Evolutionary conservation across 176 grass and related monocot genomes (phyloP).

Genomic region (Carex cristatella): DNA sequence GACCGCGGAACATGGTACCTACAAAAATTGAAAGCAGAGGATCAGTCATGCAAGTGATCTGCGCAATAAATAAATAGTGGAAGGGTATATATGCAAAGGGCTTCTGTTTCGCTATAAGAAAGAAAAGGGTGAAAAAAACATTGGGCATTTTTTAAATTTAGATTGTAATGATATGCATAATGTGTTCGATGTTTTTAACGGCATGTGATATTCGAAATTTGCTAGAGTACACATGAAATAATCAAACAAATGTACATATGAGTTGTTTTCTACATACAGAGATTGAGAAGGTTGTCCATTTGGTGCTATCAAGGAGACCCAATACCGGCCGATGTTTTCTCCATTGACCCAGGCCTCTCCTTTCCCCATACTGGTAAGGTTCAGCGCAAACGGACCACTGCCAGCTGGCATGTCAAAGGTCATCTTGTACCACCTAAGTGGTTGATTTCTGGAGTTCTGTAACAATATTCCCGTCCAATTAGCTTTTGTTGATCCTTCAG

Average conservation of each 20-base stretch:
- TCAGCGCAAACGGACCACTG: conserved; percentile 44
- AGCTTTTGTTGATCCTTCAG: conserved; percentile 30
- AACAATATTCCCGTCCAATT: conserved; percentile 33
- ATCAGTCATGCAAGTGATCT: not conserved
- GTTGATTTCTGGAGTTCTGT: conserved; percentile 33
- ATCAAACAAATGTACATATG: not conserved
- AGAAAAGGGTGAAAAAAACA: not conserved
- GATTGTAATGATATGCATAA: not conserved
- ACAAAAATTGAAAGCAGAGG: not conserved
- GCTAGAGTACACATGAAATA: not conserved
- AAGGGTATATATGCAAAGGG: not conserved
- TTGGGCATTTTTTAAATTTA: not conserved
- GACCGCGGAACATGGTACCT: conserved; percentile 84
- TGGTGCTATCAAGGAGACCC: conserved; percentile 55
- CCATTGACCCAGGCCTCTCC: conserved; percentile 80
- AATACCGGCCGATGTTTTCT: conserved; percentile 72
- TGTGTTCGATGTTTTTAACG: not conserved
- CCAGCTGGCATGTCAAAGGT: conserved; percentile 49
- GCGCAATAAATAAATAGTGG: not conserved
- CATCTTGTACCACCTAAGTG: conserved; percentile 74
- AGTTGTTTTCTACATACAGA: conserved; percentile 35
- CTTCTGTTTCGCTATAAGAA: not conserved
- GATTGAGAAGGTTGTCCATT: conserved; percentile 55
- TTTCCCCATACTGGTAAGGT: conserved; percentile 71
- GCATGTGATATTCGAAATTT: not conserved